These are phyloP conservation scores for Epichloe coenophiala DNA, from an alignment of 2,329 filamentous ascomycete species.

Conservation along the genomic window DNA sequence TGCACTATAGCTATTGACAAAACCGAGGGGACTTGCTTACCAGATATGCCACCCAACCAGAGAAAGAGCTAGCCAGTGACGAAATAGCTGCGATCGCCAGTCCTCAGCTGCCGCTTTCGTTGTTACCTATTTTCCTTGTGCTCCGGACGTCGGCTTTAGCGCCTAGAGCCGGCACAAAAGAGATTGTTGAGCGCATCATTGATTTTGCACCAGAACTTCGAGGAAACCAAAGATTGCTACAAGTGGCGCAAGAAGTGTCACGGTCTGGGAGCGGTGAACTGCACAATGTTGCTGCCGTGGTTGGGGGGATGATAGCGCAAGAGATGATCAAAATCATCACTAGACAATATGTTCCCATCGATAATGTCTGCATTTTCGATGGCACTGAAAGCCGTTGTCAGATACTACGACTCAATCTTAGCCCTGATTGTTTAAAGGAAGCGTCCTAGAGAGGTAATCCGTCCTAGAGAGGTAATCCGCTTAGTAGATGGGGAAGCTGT, in stretches of 20 bases:
- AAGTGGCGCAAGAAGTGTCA: conserved; percentile 52
- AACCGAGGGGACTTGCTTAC: not conserved
- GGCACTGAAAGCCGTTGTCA: conserved; percentile 51
- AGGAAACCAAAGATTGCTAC: conserved; percentile 33
- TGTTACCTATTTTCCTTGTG: conserved; percentile 57
- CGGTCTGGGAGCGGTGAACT: conserved; percentile 74
- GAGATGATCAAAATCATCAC: conserved; percentile 86
- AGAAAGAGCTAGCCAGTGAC: conserved; percentile 40
- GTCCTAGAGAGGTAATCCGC: too few species aligned
- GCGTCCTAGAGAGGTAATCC: too few species aligned
- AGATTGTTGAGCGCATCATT: conserved; percentile 36
- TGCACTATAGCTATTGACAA: not conserved
- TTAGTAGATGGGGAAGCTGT: too few species aligned
- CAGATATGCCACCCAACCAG: conserved; percentile 20
- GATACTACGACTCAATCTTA: conserved; percentile 32
- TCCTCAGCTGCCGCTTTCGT: conserved; percentile 38
- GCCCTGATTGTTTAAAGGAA: not conserved
- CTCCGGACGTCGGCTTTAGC: conserved; percentile 40
- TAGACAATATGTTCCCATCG: conserved; percentile 57
- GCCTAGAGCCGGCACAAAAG: conserved; percentile 30
- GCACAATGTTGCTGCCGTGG: conserved; percentile 80
- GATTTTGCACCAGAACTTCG: conserved; percentile 33
- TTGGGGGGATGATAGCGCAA: conserved; percentile 83
- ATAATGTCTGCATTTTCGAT: conserved; percentile 59
- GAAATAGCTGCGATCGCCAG: conserved; percentile 33